A percentile compares a stretch with the other conserved stretches of the same genome.
Conservation (phyloP, 106 monocot genomes). For the Allium cepa region DNA sequence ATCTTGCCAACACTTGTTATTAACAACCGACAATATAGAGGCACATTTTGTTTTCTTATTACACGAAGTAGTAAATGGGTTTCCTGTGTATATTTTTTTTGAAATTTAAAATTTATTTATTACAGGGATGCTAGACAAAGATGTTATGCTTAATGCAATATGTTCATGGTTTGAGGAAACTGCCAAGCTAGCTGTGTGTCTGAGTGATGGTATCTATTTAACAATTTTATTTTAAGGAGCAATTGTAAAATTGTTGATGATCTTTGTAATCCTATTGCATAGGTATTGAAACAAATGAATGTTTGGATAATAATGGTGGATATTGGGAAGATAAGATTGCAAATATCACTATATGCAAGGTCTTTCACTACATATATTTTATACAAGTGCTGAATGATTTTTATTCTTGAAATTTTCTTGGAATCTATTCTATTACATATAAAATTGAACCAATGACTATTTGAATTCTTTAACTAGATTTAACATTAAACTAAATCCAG, state of each 20-base stretch:
- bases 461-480: no score
- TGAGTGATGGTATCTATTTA: constrained; percentile 22
- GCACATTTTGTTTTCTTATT: constrained; percentile 2
- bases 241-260: no score
- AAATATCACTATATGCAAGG: constrained; percentile 55
- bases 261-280: not conserved
- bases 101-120: not conserved
- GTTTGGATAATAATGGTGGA: constrained; percentile 61
- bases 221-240: no score
- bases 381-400: no score
- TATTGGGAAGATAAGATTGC: constrained; percentile 50
- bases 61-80: no score
- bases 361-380: constrained; percentile 4
- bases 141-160: constrained; percentile 45
- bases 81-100: not conserved
- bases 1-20: constrained; percentile 54
- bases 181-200: constrained; percentile 53
- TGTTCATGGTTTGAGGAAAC: constrained; percentile 56
- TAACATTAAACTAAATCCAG: no score
- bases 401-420: not conserved
- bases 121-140: constrained; percentile 49
- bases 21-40: constrained; percentile 53
- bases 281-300: constrained; percentile 60
- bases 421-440: no score
- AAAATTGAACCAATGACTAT: no score